These are phyloP conservation scores for Echium plantagineum DNA, from an alignment of 257 asterid genomes.

Conservation along the genomic window DNA sequence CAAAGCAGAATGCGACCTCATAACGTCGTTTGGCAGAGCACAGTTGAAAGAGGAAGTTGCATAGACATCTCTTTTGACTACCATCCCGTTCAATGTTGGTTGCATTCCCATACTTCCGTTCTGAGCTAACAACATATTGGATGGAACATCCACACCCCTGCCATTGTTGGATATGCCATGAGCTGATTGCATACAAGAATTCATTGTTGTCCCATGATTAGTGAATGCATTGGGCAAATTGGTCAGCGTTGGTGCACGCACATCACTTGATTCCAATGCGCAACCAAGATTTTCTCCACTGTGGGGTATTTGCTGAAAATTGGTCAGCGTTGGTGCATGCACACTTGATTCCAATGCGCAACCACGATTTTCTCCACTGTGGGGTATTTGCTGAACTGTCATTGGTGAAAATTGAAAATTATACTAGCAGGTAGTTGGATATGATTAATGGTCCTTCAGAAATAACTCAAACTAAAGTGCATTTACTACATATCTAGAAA, in stretches of 20 bases:
- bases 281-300: constrained; percentile 30
- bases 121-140: constrained; percentile 44
- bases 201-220: constrained; percentile 36
- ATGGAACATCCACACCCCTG: constrained; percentile 30
- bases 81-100: constrained; percentile 37
- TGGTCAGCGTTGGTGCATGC: too few relatives aligned
- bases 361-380: too few relatives aligned
- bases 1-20: constrained; percentile 46
- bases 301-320: too few relatives aligned
- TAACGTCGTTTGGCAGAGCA: constrained; percentile 37
- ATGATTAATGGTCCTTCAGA: not conserved
- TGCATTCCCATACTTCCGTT: constrained; percentile 41
- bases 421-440: not conserved
- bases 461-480: not conserved
- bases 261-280: constrained; percentile 29
- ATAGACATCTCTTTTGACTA: constrained; percentile 46
- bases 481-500: too few relatives aligned
- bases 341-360: too few relatives aligned
- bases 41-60: constrained; percentile 42
- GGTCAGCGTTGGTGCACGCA: constrained; percentile 26
- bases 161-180: constrained; percentile 30
- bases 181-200: constrained; percentile 34
- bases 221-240: constrained; percentile 25
- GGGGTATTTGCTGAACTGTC: constrained; percentile 57
- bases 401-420: not conserved